Evolutionary conservation across 2,329 filamentous ascomycete genomes (phyloP).

Genomic region (Diaporthe sp.): DNA sequence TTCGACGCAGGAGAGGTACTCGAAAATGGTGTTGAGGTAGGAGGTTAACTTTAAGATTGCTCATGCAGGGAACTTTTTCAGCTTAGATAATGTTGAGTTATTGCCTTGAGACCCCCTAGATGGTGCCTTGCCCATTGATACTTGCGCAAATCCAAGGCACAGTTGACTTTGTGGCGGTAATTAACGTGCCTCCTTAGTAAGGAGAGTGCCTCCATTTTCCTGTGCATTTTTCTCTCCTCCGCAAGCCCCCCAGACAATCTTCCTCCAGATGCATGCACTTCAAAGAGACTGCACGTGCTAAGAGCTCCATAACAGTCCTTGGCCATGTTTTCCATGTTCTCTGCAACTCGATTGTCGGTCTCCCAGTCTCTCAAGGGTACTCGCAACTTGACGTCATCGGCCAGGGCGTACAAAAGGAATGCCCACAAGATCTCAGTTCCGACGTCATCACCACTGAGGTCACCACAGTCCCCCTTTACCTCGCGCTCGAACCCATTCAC

Average conservation of each 20-base stretch:
- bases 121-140: too few relatives aligned
- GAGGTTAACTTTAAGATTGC: neutral
- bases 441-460: neutral
- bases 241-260: neutral
- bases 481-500: neutral
- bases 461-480: neutral
- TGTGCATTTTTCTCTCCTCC: neutral
- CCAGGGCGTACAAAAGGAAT: neutral
- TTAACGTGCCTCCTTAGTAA: neutral
- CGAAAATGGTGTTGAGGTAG: neutral
- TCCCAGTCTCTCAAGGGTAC: neutral
- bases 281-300: neutral
- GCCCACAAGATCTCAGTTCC: neutral
- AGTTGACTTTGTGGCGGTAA: neutral
- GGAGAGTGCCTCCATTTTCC: neutral
- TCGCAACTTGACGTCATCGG: slow-evolving; percentile 28
- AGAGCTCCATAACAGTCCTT: neutral
- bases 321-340: neutral
- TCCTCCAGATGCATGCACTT: neutral
- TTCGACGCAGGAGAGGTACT: neutral
- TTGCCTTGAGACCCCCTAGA: too few relatives aligned
- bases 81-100: neutral
- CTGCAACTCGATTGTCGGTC: neutral
- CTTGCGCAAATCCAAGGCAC: neutral
- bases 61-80: neutral